Percentiles rank a stretch among this genome's conserved stretches.
phyloP scores from a whole-genome alignment of 306 rosid genomes.

The Casuarina cunninghamiana region DNA sequence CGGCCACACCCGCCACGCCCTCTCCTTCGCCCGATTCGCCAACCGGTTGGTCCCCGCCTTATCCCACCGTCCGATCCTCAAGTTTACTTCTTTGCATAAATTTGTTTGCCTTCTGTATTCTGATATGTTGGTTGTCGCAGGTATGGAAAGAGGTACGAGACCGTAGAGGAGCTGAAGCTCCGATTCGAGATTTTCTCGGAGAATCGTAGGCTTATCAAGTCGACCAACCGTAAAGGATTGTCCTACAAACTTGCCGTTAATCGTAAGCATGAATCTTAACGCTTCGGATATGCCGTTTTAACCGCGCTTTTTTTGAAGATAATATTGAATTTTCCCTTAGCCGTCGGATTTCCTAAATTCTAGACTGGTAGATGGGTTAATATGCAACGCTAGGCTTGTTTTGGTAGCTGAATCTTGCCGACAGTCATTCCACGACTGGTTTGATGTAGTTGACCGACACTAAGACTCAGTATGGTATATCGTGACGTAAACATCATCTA shows the following conservation, averaged over 20 bases:
- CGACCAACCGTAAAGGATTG: slow-evolving; percentile 59
- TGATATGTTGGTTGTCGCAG: slow-evolving; percentile 21
- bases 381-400: neutral
- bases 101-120: neutral
- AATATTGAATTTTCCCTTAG: neutral
- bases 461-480: too few species aligned
- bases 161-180: slow-evolving; percentile 61
- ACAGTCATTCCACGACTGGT: neutral
- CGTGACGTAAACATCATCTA: too few species aligned
- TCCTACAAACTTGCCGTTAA: slow-evolving; percentile 72
- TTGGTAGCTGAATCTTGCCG: neutral
- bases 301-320: neutral
- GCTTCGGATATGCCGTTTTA: neutral
- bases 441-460: neutral
- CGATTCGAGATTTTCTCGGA: slow-evolving; percentile 69
- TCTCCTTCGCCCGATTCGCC: slow-evolving; percentile 80
- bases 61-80: neutral
- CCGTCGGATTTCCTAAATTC: neutral
- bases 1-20: slow-evolving; percentile 55
- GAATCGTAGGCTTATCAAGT: slow-evolving; percentile 59
- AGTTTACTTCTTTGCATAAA: neutral
- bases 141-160: slow-evolving; percentile 64
- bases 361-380: neutral
- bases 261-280: slow-evolving; percentile 40
- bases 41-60: slow-evolving; percentile 29